A percentile compares a stretch with the other conserved stretches of the same genome.
Conservation (phyloP, 345 rosid species). For the Arabidopsis arenosa region DNA sequence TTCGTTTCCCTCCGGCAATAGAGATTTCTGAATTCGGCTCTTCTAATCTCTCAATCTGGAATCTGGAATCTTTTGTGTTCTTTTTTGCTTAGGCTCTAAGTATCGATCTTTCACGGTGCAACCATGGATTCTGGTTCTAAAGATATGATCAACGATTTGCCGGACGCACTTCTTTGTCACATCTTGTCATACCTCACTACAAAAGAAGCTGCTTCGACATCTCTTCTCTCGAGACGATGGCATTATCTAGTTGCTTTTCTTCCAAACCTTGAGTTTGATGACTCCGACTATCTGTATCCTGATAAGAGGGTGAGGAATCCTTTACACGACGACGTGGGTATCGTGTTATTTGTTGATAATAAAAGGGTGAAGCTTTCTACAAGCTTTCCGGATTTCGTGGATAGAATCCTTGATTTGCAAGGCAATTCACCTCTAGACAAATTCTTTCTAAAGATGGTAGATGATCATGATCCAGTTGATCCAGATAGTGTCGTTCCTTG, state of each 20-base stretch:
- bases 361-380: not conserved
- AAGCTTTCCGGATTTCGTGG: constrained; percentile 15
- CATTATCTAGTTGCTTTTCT: not conserved
- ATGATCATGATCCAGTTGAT: not conserved
- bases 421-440: not conserved
- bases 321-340: too few relatives aligned
- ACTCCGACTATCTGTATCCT: constrained; percentile 2
- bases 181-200: constrained; percentile 17
- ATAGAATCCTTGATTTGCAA: constrained; percentile 20
- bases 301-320: not conserved
- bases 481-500: not conserved
- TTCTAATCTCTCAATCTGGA: too few relatives aligned
- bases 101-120: too few relatives aligned
- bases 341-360: too few relatives aligned
- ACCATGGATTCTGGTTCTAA: not conserved
- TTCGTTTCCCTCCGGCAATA: too few relatives aligned
- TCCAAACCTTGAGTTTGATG: constrained; percentile 23
- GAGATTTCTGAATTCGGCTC: too few relatives aligned
- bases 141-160: not conserved
- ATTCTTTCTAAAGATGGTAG: not conserved
- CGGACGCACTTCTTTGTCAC: not conserved
- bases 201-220: constrained; percentile 22
- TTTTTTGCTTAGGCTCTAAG: too few relatives aligned
- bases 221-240: constrained; percentile 28
- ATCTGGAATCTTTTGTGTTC: too few relatives aligned